Evolutionary conservation across 371 early-diverging fungal genomes (phyloP).

Genomic region (Rhizopus stolonifer): DNA sequence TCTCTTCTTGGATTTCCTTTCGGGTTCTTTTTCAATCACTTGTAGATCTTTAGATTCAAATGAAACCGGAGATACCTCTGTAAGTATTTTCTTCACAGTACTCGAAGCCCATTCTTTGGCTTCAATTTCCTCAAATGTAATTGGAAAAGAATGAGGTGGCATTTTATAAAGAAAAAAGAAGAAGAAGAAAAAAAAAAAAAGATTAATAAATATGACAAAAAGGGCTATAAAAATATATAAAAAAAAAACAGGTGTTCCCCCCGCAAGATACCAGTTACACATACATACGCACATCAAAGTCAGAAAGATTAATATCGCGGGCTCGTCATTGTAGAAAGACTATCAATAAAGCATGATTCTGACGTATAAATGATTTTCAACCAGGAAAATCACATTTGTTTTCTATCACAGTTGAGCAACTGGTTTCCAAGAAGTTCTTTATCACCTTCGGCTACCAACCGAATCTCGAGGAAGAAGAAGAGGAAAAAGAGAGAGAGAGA

Average conservation of each 20-base stretch:
- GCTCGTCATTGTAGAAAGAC: too few relatives aligned
- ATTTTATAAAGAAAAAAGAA: slow-evolving; percentile 10
- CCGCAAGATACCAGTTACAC: background rate
- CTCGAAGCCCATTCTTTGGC: slow-evolving; percentile 40
- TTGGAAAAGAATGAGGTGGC: slow-evolving; percentile 27
- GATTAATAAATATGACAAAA: background rate
- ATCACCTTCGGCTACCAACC: too few relatives aligned
- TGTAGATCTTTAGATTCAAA: slow-evolving; percentile 20
- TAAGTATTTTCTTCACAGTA: slow-evolving; percentile 29
- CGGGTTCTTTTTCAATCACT: background rate
- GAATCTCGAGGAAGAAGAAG: too few relatives aligned
- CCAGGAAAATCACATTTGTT: too few relatives aligned
- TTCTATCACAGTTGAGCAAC: too few relatives aligned
- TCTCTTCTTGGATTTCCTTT: background rate
- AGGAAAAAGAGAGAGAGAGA: too few relatives aligned
- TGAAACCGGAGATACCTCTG: slow-evolving; percentile 28
- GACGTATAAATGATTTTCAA: background rate
- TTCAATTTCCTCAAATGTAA: slow-evolving; percentile 38
- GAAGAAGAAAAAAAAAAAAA: slow-evolving; percentile 6
- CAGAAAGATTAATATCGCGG: background rate
- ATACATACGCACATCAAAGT: background rate
- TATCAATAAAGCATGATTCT: background rate
- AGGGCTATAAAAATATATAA: slow-evolving; percentile 5
- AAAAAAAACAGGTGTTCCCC: slow-evolving; percentile 2
- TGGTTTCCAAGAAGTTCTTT: too few relatives aligned